Evolutionary conservation across 768 basidiomycete species (phyloP).

Genomic region (Boletus tylopilopsis): DNA sequence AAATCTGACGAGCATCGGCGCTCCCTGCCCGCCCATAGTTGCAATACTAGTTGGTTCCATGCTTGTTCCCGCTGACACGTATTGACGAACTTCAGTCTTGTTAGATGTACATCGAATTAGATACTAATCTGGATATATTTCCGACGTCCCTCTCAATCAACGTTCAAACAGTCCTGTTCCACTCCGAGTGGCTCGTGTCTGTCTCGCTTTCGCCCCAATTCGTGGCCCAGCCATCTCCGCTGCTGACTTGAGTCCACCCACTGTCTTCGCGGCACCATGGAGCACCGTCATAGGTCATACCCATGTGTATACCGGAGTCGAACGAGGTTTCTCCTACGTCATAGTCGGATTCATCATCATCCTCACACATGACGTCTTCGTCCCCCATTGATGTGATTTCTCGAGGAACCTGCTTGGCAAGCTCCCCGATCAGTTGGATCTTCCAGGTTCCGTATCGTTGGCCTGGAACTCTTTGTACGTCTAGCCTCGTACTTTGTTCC

Average conservation of each 20-base stretch:
- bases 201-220: not conserved
- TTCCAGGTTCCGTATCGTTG: conserved; percentile 28
- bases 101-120: conserved; percentile 25
- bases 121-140: conserved; percentile 17
- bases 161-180: not conserved
- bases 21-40: not conserved
- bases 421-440: conserved; percentile 25
- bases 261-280: conserved; percentile 4
- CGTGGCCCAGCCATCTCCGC: conserved; percentile 6
- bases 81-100: conserved; percentile 9
- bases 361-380: conserved; percentile 15
- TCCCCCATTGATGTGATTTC: conserved; percentile 8
- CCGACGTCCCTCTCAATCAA: not conserved
- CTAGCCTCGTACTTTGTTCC: conserved; percentile 24
- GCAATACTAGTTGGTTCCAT: conserved; percentile 24
- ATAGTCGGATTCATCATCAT: conserved; percentile 20
- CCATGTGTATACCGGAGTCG: conserved; percentile 27
- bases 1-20: conserved; percentile 13
- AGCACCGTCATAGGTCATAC: not conserved
- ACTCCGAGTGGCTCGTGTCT: not conserved
- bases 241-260: conserved; percentile 15
- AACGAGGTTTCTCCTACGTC: conserved; percentile 21
- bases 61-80: not conserved
- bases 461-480: conserved; percentile 17
- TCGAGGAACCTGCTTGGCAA: conserved; percentile 3